These are phyloP conservation scores for Toxoplasma gondii DNA, from an alignment of 169 alveolate species.

Conservation along the genomic window DNA sequence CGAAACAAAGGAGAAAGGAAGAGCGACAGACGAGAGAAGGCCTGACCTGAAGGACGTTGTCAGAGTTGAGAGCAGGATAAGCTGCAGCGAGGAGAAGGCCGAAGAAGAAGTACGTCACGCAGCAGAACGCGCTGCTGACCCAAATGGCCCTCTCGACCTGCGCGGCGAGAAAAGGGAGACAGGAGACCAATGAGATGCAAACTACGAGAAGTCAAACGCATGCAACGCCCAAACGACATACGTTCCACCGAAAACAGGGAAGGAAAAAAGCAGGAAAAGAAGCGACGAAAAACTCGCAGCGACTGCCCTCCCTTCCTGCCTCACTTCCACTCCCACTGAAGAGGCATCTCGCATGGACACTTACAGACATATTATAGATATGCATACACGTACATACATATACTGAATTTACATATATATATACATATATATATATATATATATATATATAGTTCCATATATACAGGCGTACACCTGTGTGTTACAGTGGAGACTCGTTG, in stretches of 20 bases:
- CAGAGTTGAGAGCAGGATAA: conserved; percentile 44
- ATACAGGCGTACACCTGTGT: no score
- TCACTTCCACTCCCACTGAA: no score
- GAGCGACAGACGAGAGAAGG: no score
- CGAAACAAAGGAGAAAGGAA: no score
- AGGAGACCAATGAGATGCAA: background rate
- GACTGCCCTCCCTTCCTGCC: no score
- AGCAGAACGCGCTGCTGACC: conserved; percentile 35
- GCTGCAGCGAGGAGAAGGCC: conserved; percentile 49
- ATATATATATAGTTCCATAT: no score
- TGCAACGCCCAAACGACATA: background rate
- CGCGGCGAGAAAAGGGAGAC: background rate
- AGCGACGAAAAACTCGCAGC: no score
- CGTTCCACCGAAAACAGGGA: background rate
- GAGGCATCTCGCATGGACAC: background rate
- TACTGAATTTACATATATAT: no score
- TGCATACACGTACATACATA: background rate
- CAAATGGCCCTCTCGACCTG: conserved; percentile 53
- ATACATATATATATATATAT: no score
- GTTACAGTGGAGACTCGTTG: no score
- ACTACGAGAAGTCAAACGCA: background rate
- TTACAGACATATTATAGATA: background rate
- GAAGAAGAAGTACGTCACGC: conserved; percentile 46
- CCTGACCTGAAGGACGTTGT: conserved; percentile 45
- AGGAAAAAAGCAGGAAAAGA: background rate